Evolutionary conservation across 1,139 yeast species (phyloP).

Genomic region (Arxiozyma heterogenica): DNA sequence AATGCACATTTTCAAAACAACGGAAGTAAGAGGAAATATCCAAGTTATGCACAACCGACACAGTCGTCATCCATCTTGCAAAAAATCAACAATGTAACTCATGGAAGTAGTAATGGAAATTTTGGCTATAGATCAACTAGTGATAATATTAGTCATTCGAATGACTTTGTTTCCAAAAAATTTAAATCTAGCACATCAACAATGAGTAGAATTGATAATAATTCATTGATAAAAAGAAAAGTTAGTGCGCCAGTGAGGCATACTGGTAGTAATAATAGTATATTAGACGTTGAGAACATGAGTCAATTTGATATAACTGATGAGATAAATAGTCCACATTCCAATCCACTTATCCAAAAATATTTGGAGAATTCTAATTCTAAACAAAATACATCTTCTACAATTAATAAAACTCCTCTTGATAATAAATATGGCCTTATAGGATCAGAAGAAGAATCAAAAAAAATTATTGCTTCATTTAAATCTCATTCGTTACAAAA

Average conservation of each 20-base stretch:
- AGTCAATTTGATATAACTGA: conserved; percentile 25
- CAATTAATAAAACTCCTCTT: neutral
- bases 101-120: conserved; percentile 7
- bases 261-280: neutral
- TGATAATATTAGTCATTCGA: conserved; percentile 11
- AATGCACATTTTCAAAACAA: conserved; percentile 7
- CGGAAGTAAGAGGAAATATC: conserved; percentile 14
- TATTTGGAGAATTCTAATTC: conserved; percentile 15
- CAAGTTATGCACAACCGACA: conserved; percentile 31
- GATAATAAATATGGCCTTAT: neutral
- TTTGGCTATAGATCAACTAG: conserved; percentile 11
- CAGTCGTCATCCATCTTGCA: conserved; percentile 18
- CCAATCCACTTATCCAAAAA: conserved; percentile 22
- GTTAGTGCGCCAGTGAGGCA: conserved; percentile 17
- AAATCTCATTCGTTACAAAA: neutral
- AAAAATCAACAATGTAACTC: conserved; percentile 6
- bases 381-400: neutral
- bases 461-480: conserved; percentile 1
- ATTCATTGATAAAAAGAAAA: conserved; percentile 11
- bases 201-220: neutral
- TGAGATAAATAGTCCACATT: conserved; percentile 19
- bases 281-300: conserved; percentile 1
- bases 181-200: conserved; percentile 4
- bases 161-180: conserved; percentile 3
- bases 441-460: neutral